Evolutionary conservation across 164 flowering plant species (phyloP).

Genomic region (Houttuynia cordata): DNA sequence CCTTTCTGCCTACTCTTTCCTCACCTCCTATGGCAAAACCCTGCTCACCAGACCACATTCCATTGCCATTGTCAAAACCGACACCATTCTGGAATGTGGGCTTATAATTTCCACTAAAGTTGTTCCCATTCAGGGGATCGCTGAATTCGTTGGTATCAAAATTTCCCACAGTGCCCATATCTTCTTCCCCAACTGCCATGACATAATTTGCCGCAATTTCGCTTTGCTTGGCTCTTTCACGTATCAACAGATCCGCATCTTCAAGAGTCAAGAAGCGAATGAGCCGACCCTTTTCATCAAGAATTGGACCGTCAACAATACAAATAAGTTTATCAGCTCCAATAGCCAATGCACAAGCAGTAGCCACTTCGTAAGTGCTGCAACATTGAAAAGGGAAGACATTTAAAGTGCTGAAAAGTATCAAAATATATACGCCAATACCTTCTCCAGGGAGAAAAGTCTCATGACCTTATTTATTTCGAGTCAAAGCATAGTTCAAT

Average conservation of each 20-base stretch:
- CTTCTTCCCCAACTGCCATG: constrained; percentile 64
- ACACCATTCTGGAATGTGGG: constrained; percentile 80
- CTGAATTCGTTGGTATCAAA: constrained; percentile 16
- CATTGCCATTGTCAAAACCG: constrained; percentile 91
- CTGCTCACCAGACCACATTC: constrained; percentile 75
- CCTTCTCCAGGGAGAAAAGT: neutral
- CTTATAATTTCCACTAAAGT: constrained; percentile 15
- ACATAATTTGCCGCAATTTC: constrained; percentile 94
- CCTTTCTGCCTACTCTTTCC: constrained; percentile 60
- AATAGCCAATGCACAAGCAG: constrained; percentile 92
- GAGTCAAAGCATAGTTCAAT: neutral
- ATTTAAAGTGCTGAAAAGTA: neutral
- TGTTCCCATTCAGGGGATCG: constrained; percentile 26
- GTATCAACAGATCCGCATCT: constrained; percentile 79
- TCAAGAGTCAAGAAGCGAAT: constrained; percentile 72
- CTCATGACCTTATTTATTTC: neutral
- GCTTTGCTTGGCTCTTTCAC: constrained; percentile 78
- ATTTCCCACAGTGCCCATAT: constrained; percentile 17
- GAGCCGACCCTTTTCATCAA: constrained; percentile 68
- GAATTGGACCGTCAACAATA: constrained; percentile 84
- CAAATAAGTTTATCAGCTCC: constrained; percentile 96
- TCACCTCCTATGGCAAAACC: constrained; percentile 96
- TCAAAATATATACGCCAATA: too few relatives aligned
- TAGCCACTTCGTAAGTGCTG: constrained; percentile 98
- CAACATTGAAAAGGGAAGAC: constrained; percentile 12